Base-by-base conservation (phyloP, 371 early-diverging fungal species). In the Syncephalis plumigaleata region DNA sequence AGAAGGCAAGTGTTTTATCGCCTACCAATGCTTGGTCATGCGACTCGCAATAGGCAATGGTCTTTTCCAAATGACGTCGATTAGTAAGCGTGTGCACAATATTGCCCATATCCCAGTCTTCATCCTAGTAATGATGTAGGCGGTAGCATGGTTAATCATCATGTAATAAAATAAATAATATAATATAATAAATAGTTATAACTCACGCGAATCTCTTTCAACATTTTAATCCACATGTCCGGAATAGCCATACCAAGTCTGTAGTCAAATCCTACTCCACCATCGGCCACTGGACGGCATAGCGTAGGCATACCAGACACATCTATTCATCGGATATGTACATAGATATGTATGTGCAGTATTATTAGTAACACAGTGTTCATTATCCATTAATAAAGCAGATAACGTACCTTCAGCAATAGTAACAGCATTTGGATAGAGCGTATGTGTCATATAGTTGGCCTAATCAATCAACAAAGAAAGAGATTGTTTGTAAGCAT, bases 301-400 rank as follows among this genome's bases (percentile, higher is more conserved):
- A 94, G 73, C n/a, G 88, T 84, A 15, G 96, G 96, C 96, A 95
- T 94, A 38, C 96, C 96, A 9, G 91, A 90, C 9, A 95, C 96
- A 68, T 95, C 96, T 70, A n/a, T n/a, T n/a, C 48, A n/a, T 3
- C 27, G 54, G 46, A 18, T 15, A n/a, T n/a, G n/a, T n/a, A n/a
- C n/a, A n/a, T n/a, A n/a, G n/a, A n/a, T n/a, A n/a, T n/a, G n/a
- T 36, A 20, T 36, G 9, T 21, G 36, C 23, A 45, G 39, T 45
- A 26, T 36, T 17, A 36, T 11, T 21, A 44, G 7, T 39, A 7
- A 40, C 11, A 8, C 17, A 23, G 20, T 22, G 20, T 39, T 3
- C 39, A 8, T 2, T 26, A 31, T 15, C 43, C n/a, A n/a, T 15
- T 11, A 3, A 17, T 27, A 5, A 11, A 17, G 39, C 3, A 39